These are phyloP conservation scores for Sextonia rubra DNA, from an alignment of 164 flowering plant species.

Conservation along the genomic window DNA sequence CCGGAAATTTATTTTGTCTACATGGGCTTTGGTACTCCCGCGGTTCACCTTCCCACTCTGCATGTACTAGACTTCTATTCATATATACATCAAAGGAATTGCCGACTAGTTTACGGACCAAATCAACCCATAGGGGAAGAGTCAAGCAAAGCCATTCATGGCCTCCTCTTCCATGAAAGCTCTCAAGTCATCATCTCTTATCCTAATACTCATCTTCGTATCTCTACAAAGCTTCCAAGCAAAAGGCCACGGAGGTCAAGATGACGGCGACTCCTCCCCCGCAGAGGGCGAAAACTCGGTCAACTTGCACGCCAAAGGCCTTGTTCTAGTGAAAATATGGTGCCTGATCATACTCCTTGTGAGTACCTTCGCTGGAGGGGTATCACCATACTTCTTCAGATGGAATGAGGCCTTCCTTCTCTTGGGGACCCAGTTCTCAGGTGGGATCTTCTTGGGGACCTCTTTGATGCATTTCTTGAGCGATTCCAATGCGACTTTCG, in stretches of 20 bases:
- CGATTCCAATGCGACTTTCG: conserved; percentile 53
- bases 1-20: too few species aligned
- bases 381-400: conserved; percentile 70
- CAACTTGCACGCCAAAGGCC: conserved; percentile 35
- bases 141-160: conserved; percentile 16
- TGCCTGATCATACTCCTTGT: conserved; percentile 63
- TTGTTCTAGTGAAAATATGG: conserved; percentile 62
- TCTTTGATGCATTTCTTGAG: conserved; percentile 80
- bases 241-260: conserved; percentile 37
- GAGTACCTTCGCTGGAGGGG: conserved; percentile 62
- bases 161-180: conserved; percentile 15
- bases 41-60: neutral
- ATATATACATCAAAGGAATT: too few species aligned
- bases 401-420: conserved; percentile 81
- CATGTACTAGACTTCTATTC: neutral
- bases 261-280: neutral
- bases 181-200: conserved; percentile 26
- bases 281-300: neutral
- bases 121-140: neutral
- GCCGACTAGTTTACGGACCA: too few species aligned
- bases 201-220: conserved; percentile 16
- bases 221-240: conserved; percentile 24
- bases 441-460: conserved; percentile 76
- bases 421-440: conserved; percentile 83
- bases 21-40: neutral